Percentiles rank a stretch among this genome's conserved stretches.
phyloP scores from a whole-genome alignment of 768 basidiomycete genomes.

The Boletus fagicola region DNA sequence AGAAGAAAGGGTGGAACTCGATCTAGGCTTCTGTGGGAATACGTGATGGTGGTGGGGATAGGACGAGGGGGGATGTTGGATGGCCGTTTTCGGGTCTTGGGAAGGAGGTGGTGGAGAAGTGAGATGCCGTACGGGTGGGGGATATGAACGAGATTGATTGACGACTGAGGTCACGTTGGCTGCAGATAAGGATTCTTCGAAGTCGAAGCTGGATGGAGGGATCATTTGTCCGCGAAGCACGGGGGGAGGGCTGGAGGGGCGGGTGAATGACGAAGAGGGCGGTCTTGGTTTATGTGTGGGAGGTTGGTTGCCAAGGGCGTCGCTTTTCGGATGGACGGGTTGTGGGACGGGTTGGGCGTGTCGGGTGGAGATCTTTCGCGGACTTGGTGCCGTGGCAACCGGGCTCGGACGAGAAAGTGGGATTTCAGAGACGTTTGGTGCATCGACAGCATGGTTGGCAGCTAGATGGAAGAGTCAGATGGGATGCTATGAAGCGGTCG shows the following conservation, averaged over 20 bases:
- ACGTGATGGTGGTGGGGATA: conserved; percentile 7
- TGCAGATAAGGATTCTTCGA: conserved; percentile 30
- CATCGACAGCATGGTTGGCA: conserved; percentile 2
- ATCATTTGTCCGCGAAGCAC: conserved; percentile 24
- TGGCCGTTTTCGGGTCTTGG: conserved; percentile 7
- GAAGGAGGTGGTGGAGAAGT: conserved; percentile 23
- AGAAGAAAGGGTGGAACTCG: conserved; percentile 25
- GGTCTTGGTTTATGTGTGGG: conserved; percentile 1
- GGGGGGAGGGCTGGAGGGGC: conserved; percentile 12
- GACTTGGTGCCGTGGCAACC: conserved; percentile 22
- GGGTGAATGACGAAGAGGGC: neutral
- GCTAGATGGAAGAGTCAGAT: conserved; percentile 13
- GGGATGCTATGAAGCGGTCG: neutral
- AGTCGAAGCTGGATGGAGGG: conserved; percentile 24
- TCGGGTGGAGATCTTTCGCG: conserved; percentile 3
- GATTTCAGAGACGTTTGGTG: neutral
- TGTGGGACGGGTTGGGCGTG: conserved; percentile 8
- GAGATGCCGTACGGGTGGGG: conserved; percentile 23
- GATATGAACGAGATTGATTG: conserved; percentile 34
- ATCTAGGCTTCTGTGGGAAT: conserved; percentile 26
- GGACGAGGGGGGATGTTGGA: conserved; percentile 7
- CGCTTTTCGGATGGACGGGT: conserved; percentile 9
- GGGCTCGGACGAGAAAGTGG: conserved; percentile 1
- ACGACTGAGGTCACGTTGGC: conserved; percentile 31
- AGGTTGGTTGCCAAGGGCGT: conserved; percentile 17